A percentile compares a stretch with the other conserved stretches of the same genome.
These are phyloP conservation scores for Sphagnum tenellum DNA, from an alignment of 225 moss, liverwort and hornwort genomes.

Conservation along the genomic window DNA sequence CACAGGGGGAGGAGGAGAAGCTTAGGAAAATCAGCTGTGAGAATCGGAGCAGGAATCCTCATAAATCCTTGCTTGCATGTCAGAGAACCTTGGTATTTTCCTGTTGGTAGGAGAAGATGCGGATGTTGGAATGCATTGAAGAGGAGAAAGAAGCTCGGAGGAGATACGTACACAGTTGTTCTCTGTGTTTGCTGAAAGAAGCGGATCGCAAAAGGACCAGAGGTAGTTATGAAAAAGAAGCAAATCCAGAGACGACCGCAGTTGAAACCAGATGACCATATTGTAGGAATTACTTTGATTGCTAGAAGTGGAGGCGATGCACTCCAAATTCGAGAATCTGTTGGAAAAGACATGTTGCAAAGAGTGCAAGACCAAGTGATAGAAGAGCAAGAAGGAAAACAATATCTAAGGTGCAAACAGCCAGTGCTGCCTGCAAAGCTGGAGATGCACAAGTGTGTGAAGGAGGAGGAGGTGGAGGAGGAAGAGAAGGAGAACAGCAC, in stretches of 20 bases:
- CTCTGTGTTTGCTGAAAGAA: neutral
- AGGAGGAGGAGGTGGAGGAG: neutral
- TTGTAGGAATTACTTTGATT: constrained; percentile 4
- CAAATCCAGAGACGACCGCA: neutral
- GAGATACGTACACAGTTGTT: no score
- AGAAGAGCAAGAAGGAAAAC: constrained; percentile 12
- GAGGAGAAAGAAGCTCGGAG: no score
- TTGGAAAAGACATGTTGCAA: constrained; percentile 13
- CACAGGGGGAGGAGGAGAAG: no score
- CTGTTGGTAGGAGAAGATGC: no score
- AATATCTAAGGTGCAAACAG: constrained; percentile 1
- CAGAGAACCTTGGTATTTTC: no score
- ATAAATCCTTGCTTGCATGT: no score
- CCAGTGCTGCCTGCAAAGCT: constrained; percentile 16
- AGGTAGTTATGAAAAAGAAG: neutral
- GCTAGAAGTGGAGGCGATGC: constrained; percentile 28
- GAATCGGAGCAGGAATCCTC: no score
- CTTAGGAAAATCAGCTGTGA: no score
- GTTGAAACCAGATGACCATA: neutral
- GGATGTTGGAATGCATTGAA: no score
- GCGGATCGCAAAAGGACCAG: neutral
- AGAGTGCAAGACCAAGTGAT: constrained; percentile 2
- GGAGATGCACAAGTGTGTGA: constrained; percentile 14
- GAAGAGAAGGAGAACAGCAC: neutral
- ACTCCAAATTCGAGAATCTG: constrained; percentile 14